Conservation (phyloP, 441 rosid species). For the Populus hybrid region DNA sequence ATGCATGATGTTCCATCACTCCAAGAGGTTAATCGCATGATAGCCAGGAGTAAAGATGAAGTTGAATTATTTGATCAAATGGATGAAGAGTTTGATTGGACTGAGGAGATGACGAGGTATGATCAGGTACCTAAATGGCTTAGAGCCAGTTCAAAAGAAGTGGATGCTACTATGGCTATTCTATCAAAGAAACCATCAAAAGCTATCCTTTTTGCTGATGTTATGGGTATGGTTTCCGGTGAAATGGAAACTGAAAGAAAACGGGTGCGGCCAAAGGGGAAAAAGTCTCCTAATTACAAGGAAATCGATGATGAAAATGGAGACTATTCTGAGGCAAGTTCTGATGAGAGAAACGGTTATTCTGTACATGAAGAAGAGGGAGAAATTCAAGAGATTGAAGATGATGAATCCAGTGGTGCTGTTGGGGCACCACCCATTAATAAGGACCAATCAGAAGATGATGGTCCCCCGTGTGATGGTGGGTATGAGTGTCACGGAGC, state of each 20-base stretch:
- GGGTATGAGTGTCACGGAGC: constrained; percentile 58
- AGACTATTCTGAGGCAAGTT: constrained; percentile 89
- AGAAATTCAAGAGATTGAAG: constrained; percentile 77
- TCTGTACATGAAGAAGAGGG: constrained; percentile 91
- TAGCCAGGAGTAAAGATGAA: constrained; percentile 95
- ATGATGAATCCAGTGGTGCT: constrained; percentile 78
- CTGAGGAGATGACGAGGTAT: constrained; percentile 87
- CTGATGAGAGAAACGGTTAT: constrained; percentile 79
- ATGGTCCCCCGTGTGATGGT: constrained; percentile 48
- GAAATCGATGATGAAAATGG: constrained; percentile 93
- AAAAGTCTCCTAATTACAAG: constrained; percentile 85
- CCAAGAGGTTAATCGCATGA: constrained; percentile 95
- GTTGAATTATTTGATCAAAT: constrained; percentile 97
- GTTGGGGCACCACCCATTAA: constrained; percentile 48
- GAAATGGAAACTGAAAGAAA: constrained; percentile 70
- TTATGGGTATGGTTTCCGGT: constrained; percentile 46
- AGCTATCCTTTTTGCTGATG: constrained; percentile 50
- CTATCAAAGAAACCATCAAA: constrained; percentile 92
- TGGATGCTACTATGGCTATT: constrained; percentile 64
- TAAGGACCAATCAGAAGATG: constrained; percentile 85
- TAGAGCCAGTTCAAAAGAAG: constrained; percentile 84
- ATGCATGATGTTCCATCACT: constrained; percentile 97
- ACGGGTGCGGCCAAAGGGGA: constrained; percentile 94
- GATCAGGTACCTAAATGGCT: constrained; percentile 98
- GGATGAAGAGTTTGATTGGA: constrained; percentile 99